These are phyloP conservation scores for Microglena sp. DNA, from an alignment of 139 green algal species.

Conservation along the genomic window DNA sequence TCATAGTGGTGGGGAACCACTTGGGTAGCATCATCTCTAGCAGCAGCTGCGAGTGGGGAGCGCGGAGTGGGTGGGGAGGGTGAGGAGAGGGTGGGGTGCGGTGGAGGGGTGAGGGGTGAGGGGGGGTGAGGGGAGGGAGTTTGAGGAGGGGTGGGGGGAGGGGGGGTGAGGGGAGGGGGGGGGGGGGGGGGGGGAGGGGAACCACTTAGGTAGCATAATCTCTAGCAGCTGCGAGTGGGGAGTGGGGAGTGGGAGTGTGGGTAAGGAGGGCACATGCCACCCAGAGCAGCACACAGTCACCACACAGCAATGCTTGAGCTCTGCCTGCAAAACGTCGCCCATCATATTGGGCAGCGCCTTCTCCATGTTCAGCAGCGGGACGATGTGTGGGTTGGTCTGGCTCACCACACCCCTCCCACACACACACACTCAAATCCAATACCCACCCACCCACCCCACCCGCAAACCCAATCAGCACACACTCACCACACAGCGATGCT, in stretches of 20 bases:
- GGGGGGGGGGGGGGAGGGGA: too few relatives aligned
- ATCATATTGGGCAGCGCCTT: constrained; percentile 15
- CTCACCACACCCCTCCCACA: too few relatives aligned
- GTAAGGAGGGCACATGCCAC: too few relatives aligned
- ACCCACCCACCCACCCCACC: too few relatives aligned
- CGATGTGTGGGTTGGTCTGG: constrained; percentile 85
- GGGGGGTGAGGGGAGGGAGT: too few relatives aligned
- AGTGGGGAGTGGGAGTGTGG: not conserved
- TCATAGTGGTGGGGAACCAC: constrained; percentile 50
- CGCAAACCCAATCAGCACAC: too few relatives aligned
- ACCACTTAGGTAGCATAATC: constrained; percentile 47
- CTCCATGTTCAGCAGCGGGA: constrained; percentile 62
- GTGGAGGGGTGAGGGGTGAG: not conserved
- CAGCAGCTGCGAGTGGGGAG: constrained; percentile 42
- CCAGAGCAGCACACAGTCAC: too few relatives aligned
- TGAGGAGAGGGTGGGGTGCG: not conserved
- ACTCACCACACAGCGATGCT: constrained; percentile 60
- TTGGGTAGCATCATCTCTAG: constrained; percentile 59
- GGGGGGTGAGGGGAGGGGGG: not conserved
- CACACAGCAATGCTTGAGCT: constrained; percentile 79
- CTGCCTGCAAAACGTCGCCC: constrained; percentile 63
- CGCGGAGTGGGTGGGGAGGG: not conserved
- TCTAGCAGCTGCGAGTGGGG: constrained; percentile 43
- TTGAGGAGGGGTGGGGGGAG: not conserved
- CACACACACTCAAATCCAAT: too few relatives aligned